A percentile compares a stretch with the other conserved stretches of the same genome.
Evolutionary conservation across 78 protist species (phyloP).

Genomic region (Dictyostelium intermedium): DNA sequence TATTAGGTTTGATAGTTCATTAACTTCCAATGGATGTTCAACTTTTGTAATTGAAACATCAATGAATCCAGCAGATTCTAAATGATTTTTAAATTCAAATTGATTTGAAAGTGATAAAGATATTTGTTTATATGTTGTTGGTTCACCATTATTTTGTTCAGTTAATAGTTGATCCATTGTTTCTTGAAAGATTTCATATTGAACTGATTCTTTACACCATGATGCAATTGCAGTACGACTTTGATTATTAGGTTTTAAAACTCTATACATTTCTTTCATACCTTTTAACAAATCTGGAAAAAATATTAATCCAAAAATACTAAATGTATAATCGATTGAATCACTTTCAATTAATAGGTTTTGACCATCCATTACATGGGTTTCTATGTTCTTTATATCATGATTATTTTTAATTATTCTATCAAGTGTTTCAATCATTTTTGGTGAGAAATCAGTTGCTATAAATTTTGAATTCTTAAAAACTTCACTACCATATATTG

Average conservation of each 20-base stretch:
- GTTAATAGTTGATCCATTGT: background rate
- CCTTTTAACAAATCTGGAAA: constrained; percentile 11
- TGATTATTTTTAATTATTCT: background rate
- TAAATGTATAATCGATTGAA: constrained; percentile 14
- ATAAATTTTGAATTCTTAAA: background rate
- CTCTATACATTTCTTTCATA: constrained; percentile 31
- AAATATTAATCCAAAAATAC: constrained; percentile 42
- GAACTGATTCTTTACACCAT: background rate
- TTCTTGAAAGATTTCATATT: background rate
- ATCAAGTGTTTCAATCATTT: constrained; percentile 16
- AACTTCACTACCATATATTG: background rate
- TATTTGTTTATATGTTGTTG: background rate
- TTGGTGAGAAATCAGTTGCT: constrained; percentile 37
- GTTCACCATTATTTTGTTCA: background rate
- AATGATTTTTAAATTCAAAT: background rate
- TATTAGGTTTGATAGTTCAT: background rate
- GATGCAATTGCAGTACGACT: background rate
- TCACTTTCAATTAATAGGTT: background rate
- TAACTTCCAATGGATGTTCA: background rate
- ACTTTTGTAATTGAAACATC: background rate
- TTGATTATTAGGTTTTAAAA: constrained; percentile 8
- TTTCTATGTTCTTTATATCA: constrained; percentile 3
- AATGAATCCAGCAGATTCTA: background rate
- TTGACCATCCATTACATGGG: constrained; percentile 53
- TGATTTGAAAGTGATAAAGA: background rate